Conservation (phyloP, 192 early-diverging fungal genomes). For the Diversispora eburnea region DNA sequence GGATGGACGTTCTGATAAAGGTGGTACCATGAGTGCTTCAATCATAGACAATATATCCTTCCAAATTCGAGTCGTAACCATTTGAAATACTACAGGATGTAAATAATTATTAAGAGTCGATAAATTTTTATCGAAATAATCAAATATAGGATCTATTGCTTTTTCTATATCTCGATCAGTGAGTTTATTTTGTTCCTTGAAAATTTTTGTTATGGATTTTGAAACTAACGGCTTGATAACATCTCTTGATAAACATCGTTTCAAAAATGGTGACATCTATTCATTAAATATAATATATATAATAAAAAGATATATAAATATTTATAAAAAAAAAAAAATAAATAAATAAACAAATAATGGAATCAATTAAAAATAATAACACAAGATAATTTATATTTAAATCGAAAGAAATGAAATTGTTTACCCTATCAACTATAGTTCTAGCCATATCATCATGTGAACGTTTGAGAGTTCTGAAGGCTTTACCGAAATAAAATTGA, state of each 20-base stretch:
- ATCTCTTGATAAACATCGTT: conserved; percentile 59
- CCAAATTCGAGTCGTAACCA: conserved; percentile 69
- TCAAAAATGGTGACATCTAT: conserved; percentile 62
- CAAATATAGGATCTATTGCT: conserved; percentile 63
- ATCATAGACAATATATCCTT: conserved; percentile 63
- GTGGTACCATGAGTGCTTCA: conserved; percentile 70
- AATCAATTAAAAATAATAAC: neutral
- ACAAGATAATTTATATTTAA: neutral
- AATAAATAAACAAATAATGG: no score
- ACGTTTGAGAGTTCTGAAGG: conserved; percentile 67
- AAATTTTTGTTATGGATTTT: conserved; percentile 31
- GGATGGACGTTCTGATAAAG: conserved; percentile 56
- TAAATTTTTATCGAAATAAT: conserved; percentile 74
- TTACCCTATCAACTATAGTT: conserved; percentile 65
- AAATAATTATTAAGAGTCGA: conserved; percentile 63
- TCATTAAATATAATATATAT: neutral
- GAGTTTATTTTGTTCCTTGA: conserved; percentile 29
- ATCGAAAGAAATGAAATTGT: neutral
- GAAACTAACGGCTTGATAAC: conserved; percentile 43
- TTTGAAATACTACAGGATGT: conserved; percentile 59
- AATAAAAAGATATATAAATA: no score
- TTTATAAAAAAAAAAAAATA: no score
- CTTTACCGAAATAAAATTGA: conserved; percentile 80
- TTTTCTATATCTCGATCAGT: conserved; percentile 57
- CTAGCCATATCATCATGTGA: conserved; percentile 66